Evolutionary conservation across 352 stramenopile species (phyloP), one percentile per base, ranked within the genome.

Genomic region (Phytophthora rubi): DNA sequence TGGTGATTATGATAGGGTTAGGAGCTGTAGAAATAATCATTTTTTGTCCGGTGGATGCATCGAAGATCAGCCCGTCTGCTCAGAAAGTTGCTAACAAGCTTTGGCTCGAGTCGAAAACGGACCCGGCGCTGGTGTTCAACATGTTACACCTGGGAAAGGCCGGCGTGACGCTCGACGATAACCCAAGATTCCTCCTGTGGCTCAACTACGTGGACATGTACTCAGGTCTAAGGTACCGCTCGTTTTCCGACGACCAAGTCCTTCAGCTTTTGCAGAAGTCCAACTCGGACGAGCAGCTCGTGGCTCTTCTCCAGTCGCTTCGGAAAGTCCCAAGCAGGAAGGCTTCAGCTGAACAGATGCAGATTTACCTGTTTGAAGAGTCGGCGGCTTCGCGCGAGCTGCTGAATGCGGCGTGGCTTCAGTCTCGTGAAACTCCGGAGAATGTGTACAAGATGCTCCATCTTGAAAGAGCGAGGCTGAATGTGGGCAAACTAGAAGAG

Each of bases 291-390:
- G n/a, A 30, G n/a, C 13, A 63, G 18, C 18, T 65, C 7, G 33
- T 65, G n/a, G 4, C 21, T 9, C 15, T 65, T 16, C 33, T 59
- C 15, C 59, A 65, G 8, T 65, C 48, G 8, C 32, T 65, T 30
- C 9, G 45, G 15, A 30, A 28, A 37, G 18, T 37, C n/a, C 47
- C 47, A 1, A 21, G 8, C n/a, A 63, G 55, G 23, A 59, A 56
- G 48, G 6, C 30, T 15, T 26, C n/a, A 15, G 59, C 48, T 35
- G 48, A 66, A 4, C 6, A 12, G 15, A 58, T 59, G 35, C 59
- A 66, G 35, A 26, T 5, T n/a, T 12, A 51, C 16, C 12, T 65
- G 32, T 51, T 57, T 16, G 13, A 16, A 18, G 0, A 0, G 0
- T 62, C 21, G 1, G n/a, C 15, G 30, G 13, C 12, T 4, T 48